Evolutionary conservation across 1,139 yeast species (phyloP).

Genomic region (Neolecta irregularis): DNA sequence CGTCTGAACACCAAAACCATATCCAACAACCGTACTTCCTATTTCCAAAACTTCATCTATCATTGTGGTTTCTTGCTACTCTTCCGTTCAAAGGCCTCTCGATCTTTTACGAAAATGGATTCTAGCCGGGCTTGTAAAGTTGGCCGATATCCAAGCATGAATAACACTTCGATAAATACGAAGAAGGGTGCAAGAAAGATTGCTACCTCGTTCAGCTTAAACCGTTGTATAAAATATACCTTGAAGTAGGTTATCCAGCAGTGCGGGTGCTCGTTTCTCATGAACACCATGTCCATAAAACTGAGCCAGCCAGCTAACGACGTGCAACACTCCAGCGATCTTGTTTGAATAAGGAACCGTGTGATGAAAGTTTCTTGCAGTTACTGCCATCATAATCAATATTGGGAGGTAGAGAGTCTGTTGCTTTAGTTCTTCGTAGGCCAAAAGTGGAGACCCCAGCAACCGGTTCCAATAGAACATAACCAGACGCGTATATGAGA

Average conservation of each 20-base stretch:
- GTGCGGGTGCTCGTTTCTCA: conserved; percentile 76
- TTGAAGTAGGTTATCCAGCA: conserved; percentile 65
- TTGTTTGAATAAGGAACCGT: conserved; percentile 1
- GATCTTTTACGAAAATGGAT: too few species aligned
- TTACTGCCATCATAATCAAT: conserved; percentile 15
- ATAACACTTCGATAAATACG: conserved; percentile 63
- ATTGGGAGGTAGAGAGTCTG: conserved; percentile 18
- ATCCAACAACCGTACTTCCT: too few species aligned
- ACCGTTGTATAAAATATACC: too few species aligned
- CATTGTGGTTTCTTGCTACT: too few species aligned
- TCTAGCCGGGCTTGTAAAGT: too few species aligned
- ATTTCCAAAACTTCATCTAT: too few species aligned
- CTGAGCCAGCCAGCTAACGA: conserved; percentile 63
- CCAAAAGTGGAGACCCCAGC: conserved; percentile 32
- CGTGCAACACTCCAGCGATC: conserved; percentile 31
- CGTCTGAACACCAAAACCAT: too few species aligned
- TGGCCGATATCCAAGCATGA: conserved; percentile 54
- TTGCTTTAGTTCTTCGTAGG: conserved; percentile 22
- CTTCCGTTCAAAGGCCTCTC: too few species aligned
- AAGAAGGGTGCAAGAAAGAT: conserved; percentile 84
- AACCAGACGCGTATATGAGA: conserved; percentile 31
- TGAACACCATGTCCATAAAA: conserved; percentile 76
- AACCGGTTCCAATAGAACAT: conserved; percentile 28
- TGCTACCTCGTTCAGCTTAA: too few species aligned
- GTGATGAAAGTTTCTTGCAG: conserved; percentile 20